Percentiles rank a stretch among this genome's conserved stretches.
phyloP scores from a whole-genome alignment of 768 basidiomycete species.

The Boletus reticulatus region DNA sequence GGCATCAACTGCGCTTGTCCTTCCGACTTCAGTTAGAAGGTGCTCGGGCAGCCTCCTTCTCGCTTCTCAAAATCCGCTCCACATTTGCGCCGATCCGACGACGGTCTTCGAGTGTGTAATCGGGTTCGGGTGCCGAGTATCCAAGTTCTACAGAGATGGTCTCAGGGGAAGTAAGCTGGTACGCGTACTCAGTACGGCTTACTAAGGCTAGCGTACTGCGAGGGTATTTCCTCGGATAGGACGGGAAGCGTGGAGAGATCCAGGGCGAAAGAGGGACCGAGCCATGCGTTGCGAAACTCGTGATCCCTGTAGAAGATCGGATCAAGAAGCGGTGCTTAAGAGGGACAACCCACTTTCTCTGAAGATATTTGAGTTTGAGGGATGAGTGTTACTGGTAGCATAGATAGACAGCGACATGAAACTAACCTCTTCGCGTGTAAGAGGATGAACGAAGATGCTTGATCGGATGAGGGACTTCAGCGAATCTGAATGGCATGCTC shows the following conservation, averaged over 20 bases:
- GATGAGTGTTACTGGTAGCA: background rate
- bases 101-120: conserved; percentile 58
- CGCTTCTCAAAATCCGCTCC: conserved; percentile 53
- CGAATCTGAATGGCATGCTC: background rate
- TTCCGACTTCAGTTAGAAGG: conserved; percentile 28
- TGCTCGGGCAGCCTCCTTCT: conserved; percentile 69
- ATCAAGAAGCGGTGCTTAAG: background rate
- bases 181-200: conserved; percentile 24
- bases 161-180: background rate
- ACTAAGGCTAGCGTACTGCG: conserved; percentile 70
- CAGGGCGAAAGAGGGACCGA: conserved; percentile 67
- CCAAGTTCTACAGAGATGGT: conserved; percentile 51
- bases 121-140: conserved; percentile 54
- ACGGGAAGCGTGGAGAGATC: conserved; percentile 57
- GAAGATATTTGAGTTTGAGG: background rate
- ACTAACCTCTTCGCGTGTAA: conserved; percentile 68
- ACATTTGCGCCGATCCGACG: conserved; percentile 58
- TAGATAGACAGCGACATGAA: background rate
- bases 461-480: background rate
- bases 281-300: conserved; percentile 67
- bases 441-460: conserved; percentile 72
- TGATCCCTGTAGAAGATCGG: conserved; percentile 52
- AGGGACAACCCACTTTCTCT: conserved; percentile 44
- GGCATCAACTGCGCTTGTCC: no score
- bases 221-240: conserved; percentile 50